These are phyloP conservation scores for Ilyonectria sp. DNA, from an alignment of 2,329 filamentous ascomycete species.

Conservation along the genomic window DNA sequence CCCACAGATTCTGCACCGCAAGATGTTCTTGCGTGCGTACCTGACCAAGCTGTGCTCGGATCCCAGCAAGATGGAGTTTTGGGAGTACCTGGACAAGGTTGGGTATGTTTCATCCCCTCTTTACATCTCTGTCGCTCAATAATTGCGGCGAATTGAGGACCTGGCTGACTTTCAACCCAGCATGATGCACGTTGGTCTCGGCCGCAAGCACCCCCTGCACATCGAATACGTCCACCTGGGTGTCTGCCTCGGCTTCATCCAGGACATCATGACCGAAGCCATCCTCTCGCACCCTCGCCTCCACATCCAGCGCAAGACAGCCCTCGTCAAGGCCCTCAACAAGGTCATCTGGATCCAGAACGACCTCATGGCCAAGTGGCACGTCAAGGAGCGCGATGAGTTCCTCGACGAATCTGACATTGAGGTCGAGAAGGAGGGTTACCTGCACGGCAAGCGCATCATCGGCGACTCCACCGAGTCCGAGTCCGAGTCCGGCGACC, in stretches of 20 bases:
- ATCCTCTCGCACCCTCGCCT: constrained; percentile 81
- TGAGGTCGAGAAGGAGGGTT: constrained; percentile 74
- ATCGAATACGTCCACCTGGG: constrained; percentile 88
- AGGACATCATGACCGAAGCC: constrained; percentile 83
- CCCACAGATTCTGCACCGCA: constrained; percentile 82
- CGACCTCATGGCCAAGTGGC: constrained; percentile 88
- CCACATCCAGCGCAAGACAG: constrained; percentile 77
- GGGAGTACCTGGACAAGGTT: constrained; percentile 88
- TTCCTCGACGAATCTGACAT: constrained; percentile 64
- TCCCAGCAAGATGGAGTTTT: constrained; percentile 82
- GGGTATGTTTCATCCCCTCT: constrained; percentile 66
- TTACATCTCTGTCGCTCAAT: background rate
- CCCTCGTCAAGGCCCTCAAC: constrained; percentile 80
- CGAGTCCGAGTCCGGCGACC: constrained; percentile 32
- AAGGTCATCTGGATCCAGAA: constrained; percentile 94
- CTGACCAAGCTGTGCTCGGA: constrained; percentile 82
- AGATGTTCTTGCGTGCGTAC: constrained; percentile 85
- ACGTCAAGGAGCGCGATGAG: constrained; percentile 79
- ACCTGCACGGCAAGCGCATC: constrained; percentile 74
- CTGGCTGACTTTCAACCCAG: constrained; percentile 50
- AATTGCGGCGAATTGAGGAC: background rate
- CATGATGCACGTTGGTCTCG: constrained; percentile 87
- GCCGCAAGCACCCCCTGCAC: constrained; percentile 79
- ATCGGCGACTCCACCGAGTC: constrained; percentile 55
- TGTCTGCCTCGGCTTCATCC: constrained; percentile 79